Conservation (phyloP, 805 yeast species). For the Metschnikowia colocasiae region DNA sequence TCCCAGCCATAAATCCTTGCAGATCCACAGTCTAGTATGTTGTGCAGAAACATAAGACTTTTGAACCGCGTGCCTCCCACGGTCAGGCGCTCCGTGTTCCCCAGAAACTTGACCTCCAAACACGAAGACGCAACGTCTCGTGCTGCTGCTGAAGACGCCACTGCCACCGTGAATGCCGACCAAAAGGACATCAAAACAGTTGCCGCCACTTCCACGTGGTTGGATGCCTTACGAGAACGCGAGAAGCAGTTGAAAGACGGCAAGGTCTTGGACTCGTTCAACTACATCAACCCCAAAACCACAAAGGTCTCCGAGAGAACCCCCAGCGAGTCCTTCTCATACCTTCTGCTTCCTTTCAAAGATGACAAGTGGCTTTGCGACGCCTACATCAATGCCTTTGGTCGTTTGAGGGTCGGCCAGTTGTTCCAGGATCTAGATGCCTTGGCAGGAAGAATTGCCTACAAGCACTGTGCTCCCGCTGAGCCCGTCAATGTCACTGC, state of each 20-base stretch:
- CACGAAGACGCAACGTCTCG: slow-evolving; percentile 41
- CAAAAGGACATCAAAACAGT: slow-evolving; percentile 46
- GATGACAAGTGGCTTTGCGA: slow-evolving; percentile 81
- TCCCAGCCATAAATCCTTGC: neutral
- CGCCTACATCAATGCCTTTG: slow-evolving; percentile 83
- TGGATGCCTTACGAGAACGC: slow-evolving; percentile 75
- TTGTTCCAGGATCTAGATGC: slow-evolving; percentile 93
- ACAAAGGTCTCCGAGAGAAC: slow-evolving; percentile 70
- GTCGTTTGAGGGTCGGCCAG: slow-evolving; percentile 90
- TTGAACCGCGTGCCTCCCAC: neutral
- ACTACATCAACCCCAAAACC: slow-evolving; percentile 69
- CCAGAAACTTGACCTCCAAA: slow-evolving; percentile 1
- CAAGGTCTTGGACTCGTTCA: slow-evolving; percentile 63
- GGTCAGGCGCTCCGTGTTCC: neutral
- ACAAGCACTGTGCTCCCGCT: slow-evolving; percentile 90
- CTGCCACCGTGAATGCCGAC: slow-evolving; percentile 67
- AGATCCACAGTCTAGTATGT: neutral
- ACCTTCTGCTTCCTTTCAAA: slow-evolving; percentile 72
- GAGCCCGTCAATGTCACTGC: slow-evolving; percentile 96
- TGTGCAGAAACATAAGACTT: neutral
- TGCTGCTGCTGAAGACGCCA: slow-evolving; percentile 68
- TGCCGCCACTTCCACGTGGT: slow-evolving; percentile 68
- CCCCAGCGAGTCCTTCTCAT: slow-evolving; percentile 72
- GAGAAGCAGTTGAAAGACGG: slow-evolving; percentile 69
- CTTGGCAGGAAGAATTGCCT: slow-evolving; percentile 89